Conservation (phyloP, 805 yeast genomes). For the Lachancea quebecensis region DNA sequence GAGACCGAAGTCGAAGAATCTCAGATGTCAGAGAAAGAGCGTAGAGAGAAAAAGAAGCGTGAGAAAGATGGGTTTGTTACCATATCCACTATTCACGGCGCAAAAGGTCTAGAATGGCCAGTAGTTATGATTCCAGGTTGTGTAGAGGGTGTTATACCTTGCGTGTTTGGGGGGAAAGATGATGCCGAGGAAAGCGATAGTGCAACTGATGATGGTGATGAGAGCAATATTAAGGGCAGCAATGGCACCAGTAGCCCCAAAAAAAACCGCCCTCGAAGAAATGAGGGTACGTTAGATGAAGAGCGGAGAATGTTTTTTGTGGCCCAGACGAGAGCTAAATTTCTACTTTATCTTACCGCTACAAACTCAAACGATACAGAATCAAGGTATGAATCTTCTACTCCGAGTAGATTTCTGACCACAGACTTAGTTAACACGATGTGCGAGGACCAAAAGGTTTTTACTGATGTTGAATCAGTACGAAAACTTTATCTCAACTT, state of each 20-base stretch:
- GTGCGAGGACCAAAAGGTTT: conserved; percentile 23
- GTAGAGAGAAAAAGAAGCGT: conserved; percentile 14
- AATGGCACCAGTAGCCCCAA: conserved; percentile 4
- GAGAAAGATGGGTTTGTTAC: conserved; percentile 33
- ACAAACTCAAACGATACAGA: conserved; percentile 12
- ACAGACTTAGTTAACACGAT: conserved; percentile 22
- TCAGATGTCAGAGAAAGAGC: conserved; percentile 12
- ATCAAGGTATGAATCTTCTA: conserved; percentile 17
- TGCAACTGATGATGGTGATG: conserved; percentile 8
- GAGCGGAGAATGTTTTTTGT: conserved; percentile 84
- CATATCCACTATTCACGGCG: conserved; percentile 81
- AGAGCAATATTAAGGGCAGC: conserved; percentile 10
- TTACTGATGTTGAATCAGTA: conserved; percentile 17
- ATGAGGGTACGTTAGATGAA: conserved; percentile 44
- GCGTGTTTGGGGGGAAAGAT: conserved; percentile 38
- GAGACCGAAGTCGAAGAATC: conserved; percentile 14
- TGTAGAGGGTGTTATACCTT: conserved; percentile 61
- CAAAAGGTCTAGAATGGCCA: conserved; percentile 96
- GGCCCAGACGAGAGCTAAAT: conserved; percentile 78
- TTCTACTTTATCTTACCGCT: conserved; percentile 40
- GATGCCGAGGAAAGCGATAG: conserved; percentile 22
- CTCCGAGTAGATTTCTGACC: conserved; percentile 29
- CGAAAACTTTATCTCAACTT: conserved; percentile 18
- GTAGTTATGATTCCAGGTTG: conserved; percentile 77
- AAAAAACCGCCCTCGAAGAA: conserved; percentile 9